phyloP scores from a whole-genome alignment of 2,329 filamentous ascomycete genomes.

The Amauroascus verrucosus region DNA sequence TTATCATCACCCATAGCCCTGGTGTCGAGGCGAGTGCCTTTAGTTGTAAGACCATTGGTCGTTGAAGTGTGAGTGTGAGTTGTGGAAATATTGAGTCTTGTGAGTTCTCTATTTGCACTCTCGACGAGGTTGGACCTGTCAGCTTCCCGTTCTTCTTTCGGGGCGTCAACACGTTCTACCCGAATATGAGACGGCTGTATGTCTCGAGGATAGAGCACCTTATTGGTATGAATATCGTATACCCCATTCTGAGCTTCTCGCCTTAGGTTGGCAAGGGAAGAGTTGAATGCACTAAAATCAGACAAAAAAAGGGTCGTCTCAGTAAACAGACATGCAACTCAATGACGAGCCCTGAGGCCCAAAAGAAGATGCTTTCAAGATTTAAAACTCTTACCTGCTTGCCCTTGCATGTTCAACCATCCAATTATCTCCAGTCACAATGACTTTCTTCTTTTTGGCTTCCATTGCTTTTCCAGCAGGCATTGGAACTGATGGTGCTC shows the following conservation, averaged over 20 bases:
- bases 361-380: background rate
- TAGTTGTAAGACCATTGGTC: slow-evolving; percentile 3
- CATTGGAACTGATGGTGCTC: slow-evolving; percentile 63
- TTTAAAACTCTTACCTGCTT: slow-evolving; percentile 58
- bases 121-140: slow-evolving; percentile 23
- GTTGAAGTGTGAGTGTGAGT: slow-evolving; percentile 25
- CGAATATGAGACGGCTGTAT: slow-evolving; percentile 84
- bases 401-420: slow-evolving; percentile 88
- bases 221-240: slow-evolving; percentile 91
- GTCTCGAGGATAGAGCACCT: slow-evolving; percentile 72
- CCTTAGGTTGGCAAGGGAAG: slow-evolving; percentile 58
- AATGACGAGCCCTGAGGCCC: background rate
- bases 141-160: slow-evolving; percentile 24
- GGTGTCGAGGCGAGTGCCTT: slow-evolving; percentile 11
- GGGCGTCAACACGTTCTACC: slow-evolving; percentile 59
- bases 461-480: slow-evolving; percentile 63
- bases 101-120: slow-evolving; percentile 20
- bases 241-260: slow-evolving; percentile 61
- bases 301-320: slow-evolving; percentile 9
- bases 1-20: background rate
- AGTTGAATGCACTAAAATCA: slow-evolving; percentile 65
- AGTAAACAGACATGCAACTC: background rate
- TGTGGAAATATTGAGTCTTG: slow-evolving; percentile 20
- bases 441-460: slow-evolving; percentile 71
- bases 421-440: slow-evolving; percentile 91